phyloP scores from a whole-genome alignment of 768 basidiomycete genomes.

The Boletus sp. region DNA sequence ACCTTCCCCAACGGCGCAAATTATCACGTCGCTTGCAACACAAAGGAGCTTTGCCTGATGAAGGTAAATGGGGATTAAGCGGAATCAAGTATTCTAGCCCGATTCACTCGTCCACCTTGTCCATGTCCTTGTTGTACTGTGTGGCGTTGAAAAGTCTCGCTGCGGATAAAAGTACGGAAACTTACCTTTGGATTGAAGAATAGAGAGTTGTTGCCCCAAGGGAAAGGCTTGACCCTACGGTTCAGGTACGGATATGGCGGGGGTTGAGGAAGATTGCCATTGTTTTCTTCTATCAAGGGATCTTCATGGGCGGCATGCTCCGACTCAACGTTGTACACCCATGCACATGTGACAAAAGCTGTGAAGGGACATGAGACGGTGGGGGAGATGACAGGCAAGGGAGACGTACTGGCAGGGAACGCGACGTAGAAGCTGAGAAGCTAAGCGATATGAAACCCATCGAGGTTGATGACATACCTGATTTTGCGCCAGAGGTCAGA shows the following conservation, averaged over 20 bases:
- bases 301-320: slow-evolving; percentile 71
- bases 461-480: slow-evolving; percentile 46
- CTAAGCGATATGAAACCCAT: slow-evolving; percentile 3
- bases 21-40: background rate
- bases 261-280: slow-evolving; percentile 63
- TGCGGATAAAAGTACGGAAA: background rate
- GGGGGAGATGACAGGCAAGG: background rate
- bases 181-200: slow-evolving; percentile 78
- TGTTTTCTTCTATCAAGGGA: slow-evolving; percentile 69
- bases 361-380: slow-evolving; percentile 11
- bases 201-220: slow-evolving; percentile 80
- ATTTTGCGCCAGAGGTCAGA: slow-evolving; percentile 84
- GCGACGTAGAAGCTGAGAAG: slow-evolving; percentile 65
- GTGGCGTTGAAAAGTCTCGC: slow-evolving; percentile 1
- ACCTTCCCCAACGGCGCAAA: background rate
- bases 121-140: slow-evolving; percentile 67
- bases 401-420: slow-evolving; percentile 64
- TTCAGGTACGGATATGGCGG: slow-evolving; percentile 80
- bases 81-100: background rate
- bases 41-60: background rate
- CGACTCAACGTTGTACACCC: slow-evolving; percentile 50
- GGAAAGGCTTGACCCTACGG: slow-evolving; percentile 72
- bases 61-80: background rate
- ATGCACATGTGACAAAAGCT: slow-evolving; percentile 32
- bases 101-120: slow-evolving; percentile 25